These are phyloP conservation scores for Pythium pectinolyticum DNA, from an alignment of 352 stramenopile genomes.

Conservation along the genomic window DNA sequence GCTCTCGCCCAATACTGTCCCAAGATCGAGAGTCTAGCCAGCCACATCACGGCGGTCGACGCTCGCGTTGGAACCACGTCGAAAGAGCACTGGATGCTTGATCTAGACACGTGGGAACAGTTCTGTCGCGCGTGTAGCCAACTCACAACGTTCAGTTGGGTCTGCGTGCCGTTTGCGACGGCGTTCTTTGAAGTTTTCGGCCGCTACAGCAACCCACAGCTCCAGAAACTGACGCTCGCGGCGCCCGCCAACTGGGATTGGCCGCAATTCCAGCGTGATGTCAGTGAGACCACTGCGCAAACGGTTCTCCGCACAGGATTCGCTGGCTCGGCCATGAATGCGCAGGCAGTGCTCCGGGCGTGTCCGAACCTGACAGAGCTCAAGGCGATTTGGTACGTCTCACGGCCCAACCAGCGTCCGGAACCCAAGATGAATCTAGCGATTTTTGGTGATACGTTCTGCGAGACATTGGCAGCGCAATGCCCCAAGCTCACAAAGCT, in stretches of 20 bases:
- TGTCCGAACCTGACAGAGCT: constrained; percentile 3
- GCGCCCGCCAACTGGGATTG: constrained; percentile 18
- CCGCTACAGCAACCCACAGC: constrained; percentile 15
- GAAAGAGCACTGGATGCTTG: no score
- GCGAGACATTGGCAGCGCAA: neutral
- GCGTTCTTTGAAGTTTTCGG: constrained; percentile 28
- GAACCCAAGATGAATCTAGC: constrained; percentile 3
- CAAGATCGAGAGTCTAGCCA: no score
- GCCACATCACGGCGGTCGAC: no score
- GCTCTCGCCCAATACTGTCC: no score
- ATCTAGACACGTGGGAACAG: constrained; percentile 1
- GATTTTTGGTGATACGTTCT: constrained; percentile 13
- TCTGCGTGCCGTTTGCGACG: constrained; percentile 14
- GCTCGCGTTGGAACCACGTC: no score
- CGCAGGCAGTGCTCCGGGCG: neutral
- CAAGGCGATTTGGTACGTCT: neutral
- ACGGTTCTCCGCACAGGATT: neutral
- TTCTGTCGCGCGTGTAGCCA: constrained; percentile 3
- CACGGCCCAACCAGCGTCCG: neutral
- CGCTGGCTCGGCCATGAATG: neutral
- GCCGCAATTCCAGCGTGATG: neutral
- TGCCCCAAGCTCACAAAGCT: neutral
- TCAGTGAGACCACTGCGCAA: neutral
- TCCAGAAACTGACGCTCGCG: constrained; percentile 12
- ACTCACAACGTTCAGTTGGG: constrained; percentile 18